Evolutionary conservation across 2,329 filamentous ascomycete species (phyloP).

Genomic region (Aspergillus amoenus): DNA sequence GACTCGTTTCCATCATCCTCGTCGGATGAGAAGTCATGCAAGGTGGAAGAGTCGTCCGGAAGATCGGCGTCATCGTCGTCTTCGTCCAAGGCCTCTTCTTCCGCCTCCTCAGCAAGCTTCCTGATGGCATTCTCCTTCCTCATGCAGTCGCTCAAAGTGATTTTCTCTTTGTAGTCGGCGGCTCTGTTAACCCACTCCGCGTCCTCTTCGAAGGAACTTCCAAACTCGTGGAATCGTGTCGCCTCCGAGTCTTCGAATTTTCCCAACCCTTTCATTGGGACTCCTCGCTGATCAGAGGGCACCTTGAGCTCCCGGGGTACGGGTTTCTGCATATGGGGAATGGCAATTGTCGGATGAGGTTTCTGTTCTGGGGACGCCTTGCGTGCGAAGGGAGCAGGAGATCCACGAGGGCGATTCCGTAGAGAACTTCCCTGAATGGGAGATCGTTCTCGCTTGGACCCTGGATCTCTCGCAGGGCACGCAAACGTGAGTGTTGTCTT

Average conservation of each 20-base stretch:
- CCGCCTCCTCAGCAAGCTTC: constrained; percentile 80
- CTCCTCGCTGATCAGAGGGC: constrained; percentile 22
- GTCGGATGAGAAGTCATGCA: constrained; percentile 51
- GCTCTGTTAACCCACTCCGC: constrained; percentile 88
- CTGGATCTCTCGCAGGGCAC: constrained; percentile 41
- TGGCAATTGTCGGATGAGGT: constrained; percentile 3
- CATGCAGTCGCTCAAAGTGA: constrained; percentile 88
- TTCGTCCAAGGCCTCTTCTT: constrained; percentile 81
- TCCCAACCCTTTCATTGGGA: constrained; percentile 37
- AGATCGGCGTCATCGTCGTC: constrained; percentile 55
- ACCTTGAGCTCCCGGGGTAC: constrained; percentile 14
- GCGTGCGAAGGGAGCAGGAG: constrained; percentile 41
- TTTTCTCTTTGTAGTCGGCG: constrained; percentile 62
- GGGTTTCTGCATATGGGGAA: constrained; percentile 1
- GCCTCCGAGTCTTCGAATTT: constrained; percentile 44
- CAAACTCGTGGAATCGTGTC: constrained; percentile 81
- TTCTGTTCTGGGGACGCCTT: constrained; percentile 25
- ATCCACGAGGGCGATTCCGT: constrained; percentile 35
- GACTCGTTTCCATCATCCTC: constrained; percentile 75
- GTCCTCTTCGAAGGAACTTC: constrained; percentile 74
- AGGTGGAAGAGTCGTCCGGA: constrained; percentile 63
- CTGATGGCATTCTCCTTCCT: constrained; percentile 87
- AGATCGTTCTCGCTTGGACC: constrained; percentile 28
- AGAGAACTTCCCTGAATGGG: constrained; percentile 23
- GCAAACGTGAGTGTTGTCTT: constrained; percentile 49